These are phyloP conservation scores for Diaporthe eres DNA, from an alignment of 2,329 filamentous ascomycete genomes.

Conservation along the genomic window DNA sequence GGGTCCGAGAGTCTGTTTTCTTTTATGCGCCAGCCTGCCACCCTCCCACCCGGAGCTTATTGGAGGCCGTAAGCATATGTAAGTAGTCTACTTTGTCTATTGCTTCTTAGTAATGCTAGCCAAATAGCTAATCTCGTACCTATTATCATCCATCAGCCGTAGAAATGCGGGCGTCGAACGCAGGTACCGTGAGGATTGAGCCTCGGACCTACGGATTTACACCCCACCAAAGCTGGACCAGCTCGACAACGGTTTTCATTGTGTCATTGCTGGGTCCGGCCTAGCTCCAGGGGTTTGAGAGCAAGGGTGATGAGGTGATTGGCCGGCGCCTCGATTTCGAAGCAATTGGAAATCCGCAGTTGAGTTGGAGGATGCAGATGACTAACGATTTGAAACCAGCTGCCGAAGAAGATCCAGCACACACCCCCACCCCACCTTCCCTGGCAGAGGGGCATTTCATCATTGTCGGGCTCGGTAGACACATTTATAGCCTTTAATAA, in stretches of 20 bases:
- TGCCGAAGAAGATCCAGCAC: background rate
- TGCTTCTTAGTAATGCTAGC: background rate
- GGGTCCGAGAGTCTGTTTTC: background rate
- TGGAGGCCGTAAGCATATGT: background rate
- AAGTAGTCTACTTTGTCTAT: background rate
- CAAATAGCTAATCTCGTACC: background rate
- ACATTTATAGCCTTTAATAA: conserved; percentile 12
- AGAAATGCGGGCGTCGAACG: background rate
- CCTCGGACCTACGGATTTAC: conserved; percentile 29
- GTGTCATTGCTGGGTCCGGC: conserved; percentile 1
- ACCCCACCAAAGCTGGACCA: background rate
- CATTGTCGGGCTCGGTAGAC: background rate
- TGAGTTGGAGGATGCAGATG: conserved; percentile 1
- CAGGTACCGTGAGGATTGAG: background rate
- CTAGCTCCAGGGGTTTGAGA: conserved; percentile 14
- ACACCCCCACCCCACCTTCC: background rate
- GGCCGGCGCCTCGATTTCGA: conserved; percentile 34
- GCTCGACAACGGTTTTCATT: background rate
- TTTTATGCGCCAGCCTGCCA: conserved; percentile 18
- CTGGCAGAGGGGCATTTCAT: background rate
- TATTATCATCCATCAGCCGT: background rate
- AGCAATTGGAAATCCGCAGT: conserved; percentile 32
- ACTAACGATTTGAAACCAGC: conserved; percentile 41
- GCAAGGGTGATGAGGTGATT: conserved; percentile 22
- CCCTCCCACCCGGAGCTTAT: background rate